Evolutionary conservation across 768 basidiomycete genomes (phyloP), one percentile per base, ranked within the genome.

Genomic region (Boletus speciosus): DNA sequence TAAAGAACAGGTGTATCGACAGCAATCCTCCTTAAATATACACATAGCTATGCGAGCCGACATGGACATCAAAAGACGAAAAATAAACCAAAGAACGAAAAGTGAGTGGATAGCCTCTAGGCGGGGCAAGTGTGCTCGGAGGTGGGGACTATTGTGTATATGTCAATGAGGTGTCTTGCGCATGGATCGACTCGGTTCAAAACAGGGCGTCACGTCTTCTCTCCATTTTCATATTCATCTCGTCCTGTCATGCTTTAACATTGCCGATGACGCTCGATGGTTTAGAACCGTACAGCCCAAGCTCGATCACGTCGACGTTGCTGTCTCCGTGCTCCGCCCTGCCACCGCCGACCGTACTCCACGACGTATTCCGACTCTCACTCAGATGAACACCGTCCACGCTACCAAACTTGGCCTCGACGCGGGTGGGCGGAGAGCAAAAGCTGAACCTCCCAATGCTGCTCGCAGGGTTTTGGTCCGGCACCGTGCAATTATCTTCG

Each of bases 291-390:
- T 29, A 52, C 12, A 55, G 15, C n/a, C 48, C 52, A 19, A 64
- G 59, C 49, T 66, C 61, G 32, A 55, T 35, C 21, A 42, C 38
- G 41, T 54, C 31, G 39, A 46, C 16, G 10, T 45, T 21, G 9
- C 1, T 15, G 1, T 27, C 47, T 6, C 8, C 25, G 23, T 31
- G 51, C n/a, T 21, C 31, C 5, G 21, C 12, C 9, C 15, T 35
- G 15, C 34, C 31, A 6, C 21, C 19, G 6, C 52, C 58, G 27
- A 58, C 58, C 11, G 49, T 57, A 19, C 50, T 61, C 43, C 59
- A 45, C 15, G 62, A 64, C 12, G 42, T 45, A 19, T 52, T 54
- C 14, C 35, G 47, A 27, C 47, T 39, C n/a, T 32, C 25, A 9
- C 29, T 11, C 21, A 37, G 29, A 37, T 36, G 21, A 9, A n/a